Base-by-base conservation (phyloP, 1,284 basidiomycete species). In the Cryptococcus deneoformans region DNA sequence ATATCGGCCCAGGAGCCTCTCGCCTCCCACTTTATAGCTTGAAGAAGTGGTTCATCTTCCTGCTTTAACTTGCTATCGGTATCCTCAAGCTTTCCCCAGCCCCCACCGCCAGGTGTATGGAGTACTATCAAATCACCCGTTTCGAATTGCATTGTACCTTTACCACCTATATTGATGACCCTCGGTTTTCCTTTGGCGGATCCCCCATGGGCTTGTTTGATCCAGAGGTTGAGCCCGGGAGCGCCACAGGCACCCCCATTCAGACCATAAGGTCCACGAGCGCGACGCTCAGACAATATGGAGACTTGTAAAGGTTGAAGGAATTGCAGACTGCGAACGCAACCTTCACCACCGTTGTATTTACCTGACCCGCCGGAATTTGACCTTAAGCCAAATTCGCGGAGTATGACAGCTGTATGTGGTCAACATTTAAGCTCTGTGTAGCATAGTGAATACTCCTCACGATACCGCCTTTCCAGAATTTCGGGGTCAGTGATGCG, bases 401-500 rank as follows among this genome's bases (percentile, higher is more conserved):
- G 88, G 29, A 96, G 71, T 64, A 96, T 80, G 10, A 96, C 87
- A 1, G 56, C 90, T 90, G 95, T 42, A 35, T 16, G 37, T 29
- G 42, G 43, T 52, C 51, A 52, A 4, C 8, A 47, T 20, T 7
- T 8, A 42, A 34, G 3, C n/a, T 10, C 29, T 29, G 29, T 29
- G 29, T 9, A 8, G 45, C 43, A 24, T n/a, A 49, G 5, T 9
- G 37, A 14, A 29, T 34, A 11, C 12, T 5, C 50, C 56, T 55
- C 43, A 61, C 57, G 66, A 61, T 69, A 66, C 50, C 92, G 85
- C 47, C 92, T 83, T 77, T 96, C 92, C 51, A 96, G 83, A 69
- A 95, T 90, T 73, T 97, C 93, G 16, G 92, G 87, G 66, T 96
- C 94, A 16, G 91, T 90, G 62, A 92, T 92, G 12, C 90, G 85